These are phyloP conservation scores for Sphagnum fallax DNA, from an alignment of 228 moss, liverwort and hornwort genomes.

Conservation along the genomic window DNA sequence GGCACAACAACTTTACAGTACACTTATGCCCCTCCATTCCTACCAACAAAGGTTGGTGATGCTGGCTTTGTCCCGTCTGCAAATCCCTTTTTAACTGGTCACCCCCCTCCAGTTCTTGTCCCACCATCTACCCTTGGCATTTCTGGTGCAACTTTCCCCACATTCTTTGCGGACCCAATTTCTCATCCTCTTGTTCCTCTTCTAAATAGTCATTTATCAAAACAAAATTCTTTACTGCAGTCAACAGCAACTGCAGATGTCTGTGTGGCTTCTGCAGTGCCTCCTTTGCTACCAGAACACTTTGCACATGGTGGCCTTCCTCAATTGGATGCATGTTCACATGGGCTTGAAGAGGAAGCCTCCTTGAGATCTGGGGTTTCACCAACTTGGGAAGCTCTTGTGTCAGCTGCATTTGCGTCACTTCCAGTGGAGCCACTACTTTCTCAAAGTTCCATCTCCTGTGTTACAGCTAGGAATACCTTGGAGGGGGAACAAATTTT, in stretches of 20 bases:
- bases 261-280: neutral
- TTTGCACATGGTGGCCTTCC: conserved; percentile 2
- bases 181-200: conserved; percentile 11
- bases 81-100: conserved; percentile 8
- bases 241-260: conserved; percentile 5
- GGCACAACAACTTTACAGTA: conserved; percentile 16
- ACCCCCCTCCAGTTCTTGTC: conserved; percentile 9
- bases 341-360: conserved; percentile 3
- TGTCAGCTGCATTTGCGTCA: neutral
- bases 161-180: conserved; percentile 4
- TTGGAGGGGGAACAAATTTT: too few species aligned
- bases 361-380: conserved; percentile 3
- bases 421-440: neutral
- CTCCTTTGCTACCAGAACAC: conserved; percentile 2
- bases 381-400: neutral
- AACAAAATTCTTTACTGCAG: conserved; percentile 8
- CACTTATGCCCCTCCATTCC: conserved; percentile 13
- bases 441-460: neutral
- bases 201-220: conserved; percentile 10
- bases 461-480: neutral
- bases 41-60: conserved; percentile 12
- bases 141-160: conserved; percentile 9
- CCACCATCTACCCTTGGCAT: conserved; percentile 16
- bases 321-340: neutral
- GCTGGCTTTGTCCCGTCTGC: conserved; percentile 7